Percentiles rank a stretch among this genome's conserved stretches.
Conservation (phyloP, 345 rosid genomes). For the Lepidium africanum region DNA sequence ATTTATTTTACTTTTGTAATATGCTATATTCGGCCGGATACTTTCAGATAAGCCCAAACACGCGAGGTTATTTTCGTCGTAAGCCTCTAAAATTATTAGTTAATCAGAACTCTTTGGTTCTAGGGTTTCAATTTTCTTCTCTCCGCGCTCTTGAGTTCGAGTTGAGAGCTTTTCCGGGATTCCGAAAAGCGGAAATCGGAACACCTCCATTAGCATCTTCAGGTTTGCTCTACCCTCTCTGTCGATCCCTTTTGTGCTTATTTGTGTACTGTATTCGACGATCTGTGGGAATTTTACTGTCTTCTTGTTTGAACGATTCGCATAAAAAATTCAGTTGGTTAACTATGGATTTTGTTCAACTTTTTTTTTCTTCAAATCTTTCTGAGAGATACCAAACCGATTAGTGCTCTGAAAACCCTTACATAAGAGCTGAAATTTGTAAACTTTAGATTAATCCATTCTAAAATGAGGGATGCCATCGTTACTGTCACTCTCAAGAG, state of each 20-base stretch:
- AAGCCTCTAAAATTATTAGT: not conserved
- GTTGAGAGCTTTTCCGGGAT: conserved; percentile 8
- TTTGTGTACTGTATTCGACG: not conserved
- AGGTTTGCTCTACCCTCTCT: conserved; percentile 5
- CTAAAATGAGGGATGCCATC: not conserved
- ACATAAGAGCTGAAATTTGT: not conserved
- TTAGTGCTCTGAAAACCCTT: not conserved
- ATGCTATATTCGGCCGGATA: not conserved
- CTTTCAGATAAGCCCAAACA: not conserved
- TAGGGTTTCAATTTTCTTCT: conserved; percentile 12
- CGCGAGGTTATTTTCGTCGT: not conserved
- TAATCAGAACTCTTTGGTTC: not conserved
- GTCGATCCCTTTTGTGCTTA: not conserved
- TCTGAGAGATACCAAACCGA: not conserved
- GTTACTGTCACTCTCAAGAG: not conserved
- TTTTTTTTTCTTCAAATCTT: not conserved
- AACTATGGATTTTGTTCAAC: not conserved
- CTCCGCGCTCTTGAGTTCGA: conserved; percentile 15
- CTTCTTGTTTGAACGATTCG: not conserved
- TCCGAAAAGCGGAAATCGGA: not conserved
- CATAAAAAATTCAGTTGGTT: not conserved
- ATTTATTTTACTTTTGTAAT: no score
- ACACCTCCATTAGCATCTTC: not conserved
- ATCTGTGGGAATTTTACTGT: not conserved
- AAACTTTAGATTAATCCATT: not conserved